Evolutionary conservation across 371 early-diverging fungal genomes (phyloP), one percentile per base, ranked within the genome.

Genomic region (Gilbertella persicaria): DNA sequence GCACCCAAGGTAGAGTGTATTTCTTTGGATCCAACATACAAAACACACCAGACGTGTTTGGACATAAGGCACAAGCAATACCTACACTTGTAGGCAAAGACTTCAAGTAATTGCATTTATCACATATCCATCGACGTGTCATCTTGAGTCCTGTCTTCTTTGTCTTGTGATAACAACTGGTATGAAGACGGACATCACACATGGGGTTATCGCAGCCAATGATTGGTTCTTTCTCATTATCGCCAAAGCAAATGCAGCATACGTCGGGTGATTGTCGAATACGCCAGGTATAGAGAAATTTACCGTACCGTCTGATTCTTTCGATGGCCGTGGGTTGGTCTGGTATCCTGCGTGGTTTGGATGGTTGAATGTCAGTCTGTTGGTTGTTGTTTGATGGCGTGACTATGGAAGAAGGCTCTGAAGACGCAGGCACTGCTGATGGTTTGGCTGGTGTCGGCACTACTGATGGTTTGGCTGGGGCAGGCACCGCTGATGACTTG

Each of bases 41-140:
- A 54, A 80, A 80, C n/a, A 73, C 72, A 13, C 80, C 80, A 39
- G 69, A 60, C 30, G 64, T 66, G 50, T 65, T 69, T 1, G 80
- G 80, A 45, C 80, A 80, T n/a, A 78, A 55, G 4, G 63, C 71
- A 46, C 80, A 80, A 1, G 66, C 60, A n/a, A n/a, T n/a, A n/a
- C n/a, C n/a, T n/a, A n/a, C 21, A 66, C 58, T 50, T 67, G 67
- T 14, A 62, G 55, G 29, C 71, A 67, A 14, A 4, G 49, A 49
- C 8, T 44, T 43, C 9, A 60, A 50, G 23, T 73, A 67, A 33
- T 63, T 57, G 53, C 79, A 76, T 26, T 73, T 63, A 42, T 74
- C 75, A 48, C 77, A 76, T 36, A 66, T 47, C 77, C 79, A 79
- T 17, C 67, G 68, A 12, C 46, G 33, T 13, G 30, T 19, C 12